Conservation (phyloP, 257 asterid genomes). For the Linaria vulgaris region DNA sequence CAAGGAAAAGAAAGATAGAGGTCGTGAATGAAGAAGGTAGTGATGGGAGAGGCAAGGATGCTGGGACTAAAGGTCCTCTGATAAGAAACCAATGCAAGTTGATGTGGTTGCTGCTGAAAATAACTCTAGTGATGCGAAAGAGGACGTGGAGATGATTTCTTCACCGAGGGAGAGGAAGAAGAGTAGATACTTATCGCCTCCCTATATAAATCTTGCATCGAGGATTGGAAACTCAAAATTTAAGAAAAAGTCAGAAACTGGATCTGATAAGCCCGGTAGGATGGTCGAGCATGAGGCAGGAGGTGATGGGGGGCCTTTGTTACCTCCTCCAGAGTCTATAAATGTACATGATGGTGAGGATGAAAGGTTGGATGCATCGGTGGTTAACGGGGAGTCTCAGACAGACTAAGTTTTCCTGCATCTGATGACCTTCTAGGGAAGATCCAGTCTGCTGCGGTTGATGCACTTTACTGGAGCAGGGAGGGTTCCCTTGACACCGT, state of each 20-base stretch:
- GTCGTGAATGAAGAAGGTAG: neutral
- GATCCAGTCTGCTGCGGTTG: slow-evolving; percentile 45
- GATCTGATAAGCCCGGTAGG: slow-evolving; percentile 32
- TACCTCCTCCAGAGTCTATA: slow-evolving; percentile 21
- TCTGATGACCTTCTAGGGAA: slow-evolving; percentile 44
- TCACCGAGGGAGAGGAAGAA: slow-evolving; percentile 79
- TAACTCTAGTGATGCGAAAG: slow-evolving; percentile 28
- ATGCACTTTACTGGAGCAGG: slow-evolving; percentile 37
- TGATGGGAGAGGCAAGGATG: slow-evolving; percentile 21
- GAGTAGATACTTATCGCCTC: slow-evolving; percentile 82
- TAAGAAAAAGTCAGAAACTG: slow-evolving; percentile 31
- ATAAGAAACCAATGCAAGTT: slow-evolving; percentile 15
- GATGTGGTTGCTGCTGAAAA: slow-evolving; percentile 29
- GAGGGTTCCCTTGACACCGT: slow-evolving; percentile 38
- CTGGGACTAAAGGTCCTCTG: slow-evolving; percentile 23
- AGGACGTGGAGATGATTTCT: slow-evolving; percentile 33
- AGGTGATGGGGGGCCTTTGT: slow-evolving; percentile 37
- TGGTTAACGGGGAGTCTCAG: neutral
- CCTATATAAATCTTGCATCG: slow-evolving; percentile 42
- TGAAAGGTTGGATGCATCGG: slow-evolving; percentile 12
- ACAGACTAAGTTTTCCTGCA: neutral
- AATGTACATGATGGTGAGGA: neutral
- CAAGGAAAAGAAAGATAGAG: slow-evolving; percentile 30
- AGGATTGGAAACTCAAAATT: slow-evolving; percentile 28
- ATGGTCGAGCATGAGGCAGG: slow-evolving; percentile 28